Conservation (phyloP, 257 asterid species). For the Petrea volubilis region DNA sequence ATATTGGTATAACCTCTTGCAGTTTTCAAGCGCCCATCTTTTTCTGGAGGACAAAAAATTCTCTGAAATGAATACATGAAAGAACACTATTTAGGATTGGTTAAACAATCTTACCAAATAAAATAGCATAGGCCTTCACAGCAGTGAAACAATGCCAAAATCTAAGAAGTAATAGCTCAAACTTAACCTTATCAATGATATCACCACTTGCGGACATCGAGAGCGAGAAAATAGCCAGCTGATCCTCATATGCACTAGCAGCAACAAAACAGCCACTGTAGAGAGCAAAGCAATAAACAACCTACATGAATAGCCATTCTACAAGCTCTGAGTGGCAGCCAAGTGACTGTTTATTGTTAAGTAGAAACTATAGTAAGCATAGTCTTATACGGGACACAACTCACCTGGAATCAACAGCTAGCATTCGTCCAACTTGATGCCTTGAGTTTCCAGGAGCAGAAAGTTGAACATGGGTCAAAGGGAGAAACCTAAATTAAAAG, state of each 20-base stretch:
- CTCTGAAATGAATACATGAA: constrained; percentile 45
- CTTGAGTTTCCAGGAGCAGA: constrained; percentile 78
- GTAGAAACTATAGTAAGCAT: constrained; percentile 12
- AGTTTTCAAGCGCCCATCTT: constrained; percentile 53
- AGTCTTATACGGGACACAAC: constrained; percentile 30
- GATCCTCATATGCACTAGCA: constrained; percentile 90
- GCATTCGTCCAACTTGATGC: constrained; percentile 89
- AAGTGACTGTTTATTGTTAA: constrained; percentile 26
- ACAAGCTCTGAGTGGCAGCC: constrained; percentile 38
- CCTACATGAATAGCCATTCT: constrained; percentile 45
- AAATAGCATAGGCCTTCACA: constrained; percentile 16
- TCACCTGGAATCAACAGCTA: constrained; percentile 86
- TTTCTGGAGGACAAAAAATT: constrained; percentile 69
- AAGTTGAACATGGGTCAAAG: constrained; percentile 69
- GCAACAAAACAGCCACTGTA: constrained; percentile 94
- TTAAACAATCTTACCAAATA: constrained; percentile 10
- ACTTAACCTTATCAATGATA: constrained; percentile 73
- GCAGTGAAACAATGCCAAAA: constrained; percentile 12
- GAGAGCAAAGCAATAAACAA: constrained; percentile 47
- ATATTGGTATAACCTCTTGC: constrained; percentile 53
- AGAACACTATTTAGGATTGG: constrained; percentile 24
- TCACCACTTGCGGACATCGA: constrained; percentile 63
- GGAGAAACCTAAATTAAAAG: constrained; percentile 60
- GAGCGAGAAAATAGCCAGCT: constrained; percentile 74
- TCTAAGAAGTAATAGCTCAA: constrained; percentile 6